Base-by-base conservation (phyloP, 2,329 filamentous ascomycete species). In the Lachnellula willkommii region DNA sequence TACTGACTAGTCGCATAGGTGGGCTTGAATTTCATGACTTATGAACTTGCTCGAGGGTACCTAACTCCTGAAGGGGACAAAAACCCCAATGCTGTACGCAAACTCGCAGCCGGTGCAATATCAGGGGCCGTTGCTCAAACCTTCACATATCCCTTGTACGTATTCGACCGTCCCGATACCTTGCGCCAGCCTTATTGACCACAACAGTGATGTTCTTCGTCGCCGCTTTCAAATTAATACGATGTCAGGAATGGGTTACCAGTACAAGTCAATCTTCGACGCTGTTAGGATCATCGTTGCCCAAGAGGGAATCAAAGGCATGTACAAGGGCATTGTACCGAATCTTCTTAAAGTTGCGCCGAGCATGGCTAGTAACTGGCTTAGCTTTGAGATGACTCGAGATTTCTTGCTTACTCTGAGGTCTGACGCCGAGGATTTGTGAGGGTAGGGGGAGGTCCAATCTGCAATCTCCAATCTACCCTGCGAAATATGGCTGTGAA, bases 151-250 rank as follows among this genome's bases (percentile, higher is more conserved):
- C 94, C 94, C 59, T 96, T 99, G 89, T 95, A 74, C 81, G 89
- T 76, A 42, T 8, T 28, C 35, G 9, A 51, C 40, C 37, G 28
- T 32, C 9, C 56, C 11, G 20, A 8, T 12, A 6, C 11, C 14
- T 14, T 24, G n/a, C 12, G 12, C 2, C 22, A 15, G 24, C 24
- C 12, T 28, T 24, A 8, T 60, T 66, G 69, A 70, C 58, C 69
- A 32, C 51, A 14, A 9, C 48, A 94, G 90, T 70, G 92, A 96
- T 70, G 93, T 99, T 2, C 79, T 99, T 53, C 89, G 94, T 35
- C 85, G 94, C 58, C 84, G 94, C 50, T 99, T 99, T 72, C 94
- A 99, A 70, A 94, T 99, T 75, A 99, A 99, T 74, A 96, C 94
- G 53, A 99, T 99, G 94, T 90, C 89, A 48, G 94, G 94, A 51